Percentiles rank a stretch among this genome's conserved stretches.
phyloP scores from a whole-genome alignment of 495 filamentous ascomycete species.

The Penicillium salamii region DNA sequence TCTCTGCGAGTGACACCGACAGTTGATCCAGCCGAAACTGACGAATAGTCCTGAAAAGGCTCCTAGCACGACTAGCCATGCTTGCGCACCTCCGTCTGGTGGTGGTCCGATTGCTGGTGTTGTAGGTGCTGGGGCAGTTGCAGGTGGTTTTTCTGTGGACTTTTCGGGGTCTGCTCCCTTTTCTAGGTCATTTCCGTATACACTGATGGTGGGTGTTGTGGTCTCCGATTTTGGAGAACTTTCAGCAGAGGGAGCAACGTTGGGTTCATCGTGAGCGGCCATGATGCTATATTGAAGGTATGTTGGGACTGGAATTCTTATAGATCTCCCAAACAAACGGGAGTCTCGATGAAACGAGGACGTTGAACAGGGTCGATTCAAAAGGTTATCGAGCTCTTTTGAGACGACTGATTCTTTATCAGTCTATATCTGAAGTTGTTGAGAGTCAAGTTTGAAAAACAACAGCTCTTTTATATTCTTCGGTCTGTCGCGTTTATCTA shows the following conservation, averaged over 20 bases:
- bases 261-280: neutral
- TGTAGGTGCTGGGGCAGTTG: slow-evolving; percentile 24
- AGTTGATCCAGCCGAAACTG: slow-evolving; percentile 64
- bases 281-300: neutral
- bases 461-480: neutral
- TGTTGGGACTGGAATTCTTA: neutral
- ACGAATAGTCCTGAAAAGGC: slow-evolving; percentile 63
- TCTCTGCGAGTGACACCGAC: slow-evolving; percentile 16
- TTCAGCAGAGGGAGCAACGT: slow-evolving; percentile 5
- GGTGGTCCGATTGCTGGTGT: slow-evolving; percentile 37
- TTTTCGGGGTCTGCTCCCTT: slow-evolving; percentile 16
- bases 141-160: slow-evolving; percentile 18
- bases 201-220: slow-evolving; percentile 16
- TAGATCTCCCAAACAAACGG: neutral
- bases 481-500: neutral
- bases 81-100: slow-evolving; percentile 63
- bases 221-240: slow-evolving; percentile 9
- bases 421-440: neutral
- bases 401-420: too few species aligned
- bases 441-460: neutral
- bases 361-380: neutral
- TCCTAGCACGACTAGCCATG: slow-evolving; percentile 66
- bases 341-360: slow-evolving; percentile 1
- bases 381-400: neutral
- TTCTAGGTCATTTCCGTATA: slow-evolving; percentile 19